Evolutionary conservation across 176 grass and related monocot species (phyloP).

Genomic region (Musa acuminata): DNA sequence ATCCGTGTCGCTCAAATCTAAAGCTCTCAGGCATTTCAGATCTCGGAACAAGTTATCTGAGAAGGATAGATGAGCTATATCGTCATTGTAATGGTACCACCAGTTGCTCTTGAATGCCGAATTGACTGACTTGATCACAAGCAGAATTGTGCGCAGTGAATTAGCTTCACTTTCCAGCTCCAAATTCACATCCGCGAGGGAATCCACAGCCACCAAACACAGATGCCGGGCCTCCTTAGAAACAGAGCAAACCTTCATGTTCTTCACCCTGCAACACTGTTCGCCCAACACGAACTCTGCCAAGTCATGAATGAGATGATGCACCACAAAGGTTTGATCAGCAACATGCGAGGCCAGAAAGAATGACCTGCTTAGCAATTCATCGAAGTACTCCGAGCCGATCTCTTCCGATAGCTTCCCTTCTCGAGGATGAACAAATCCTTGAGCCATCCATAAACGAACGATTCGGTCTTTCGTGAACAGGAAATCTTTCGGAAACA

Average conservation of each 20-base stretch:
- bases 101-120: neutral
- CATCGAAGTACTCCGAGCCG: conserved; percentile 12
- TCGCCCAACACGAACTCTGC: conserved; percentile 8
- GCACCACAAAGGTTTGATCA: conserved; percentile 5
- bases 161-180: neutral
- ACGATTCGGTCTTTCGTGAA: conserved; percentile 10
- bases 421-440: conserved; percentile 9
- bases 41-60: neutral
- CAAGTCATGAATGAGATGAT: conserved; percentile 31
- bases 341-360: neutral
- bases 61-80: neutral
- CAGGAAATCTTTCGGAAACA: conserved; percentile 18
- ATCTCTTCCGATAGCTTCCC: conserved; percentile 5
- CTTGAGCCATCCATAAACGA: conserved; percentile 22
- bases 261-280: conserved; percentile 1
- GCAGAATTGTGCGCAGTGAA: neutral
- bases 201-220: conserved; percentile 9
- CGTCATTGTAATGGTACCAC: neutral
- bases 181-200: neutral
- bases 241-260: neutral
- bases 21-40: conserved; percentile 7
- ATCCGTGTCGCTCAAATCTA: conserved; percentile 8
- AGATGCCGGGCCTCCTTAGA: conserved; percentile 16
- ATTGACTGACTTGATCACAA: neutral
- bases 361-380: conserved; percentile 28